Evolutionary conservation across 108 stramenopile species (phyloP).

Genomic region (Nannochloropsis gaditana): DNA sequence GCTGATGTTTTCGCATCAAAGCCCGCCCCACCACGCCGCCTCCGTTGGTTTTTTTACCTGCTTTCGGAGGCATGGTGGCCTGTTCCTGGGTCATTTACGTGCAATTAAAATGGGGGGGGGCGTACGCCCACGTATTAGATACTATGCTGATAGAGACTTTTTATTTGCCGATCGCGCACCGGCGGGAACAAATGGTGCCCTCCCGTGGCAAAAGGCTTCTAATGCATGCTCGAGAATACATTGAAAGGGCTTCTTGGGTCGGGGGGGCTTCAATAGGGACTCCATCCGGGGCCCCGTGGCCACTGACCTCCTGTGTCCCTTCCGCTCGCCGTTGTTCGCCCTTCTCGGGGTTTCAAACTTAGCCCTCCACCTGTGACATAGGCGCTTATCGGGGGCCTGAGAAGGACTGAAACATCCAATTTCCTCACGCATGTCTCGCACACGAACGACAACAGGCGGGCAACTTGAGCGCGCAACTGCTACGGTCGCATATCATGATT

Average conservation of each 20-base stretch:
- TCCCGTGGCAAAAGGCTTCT: background rate
- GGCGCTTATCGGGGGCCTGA: no score
- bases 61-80: constrained; percentile 8
- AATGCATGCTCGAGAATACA: background rate
- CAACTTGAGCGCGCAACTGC: no score
- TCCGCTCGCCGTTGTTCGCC: no score
- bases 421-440: no score
- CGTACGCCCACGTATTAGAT: background rate
- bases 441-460: no score
- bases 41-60: background rate
- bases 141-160: background rate
- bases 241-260: background rate
- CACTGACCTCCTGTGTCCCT: no score
- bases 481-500: no score
- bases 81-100: background rate
- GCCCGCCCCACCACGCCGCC: background rate
- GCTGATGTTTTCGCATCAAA: background rate
- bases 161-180: background rate
- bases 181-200: background rate
- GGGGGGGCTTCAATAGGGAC: background rate
- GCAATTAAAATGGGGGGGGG: background rate
- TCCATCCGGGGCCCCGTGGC: background rate
- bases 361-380: no score
- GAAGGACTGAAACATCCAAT: no score
- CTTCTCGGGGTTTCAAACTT: no score